Conservation (phyloP, 805 yeast genomes). For the Jamesozyma rosinii region DNA sequence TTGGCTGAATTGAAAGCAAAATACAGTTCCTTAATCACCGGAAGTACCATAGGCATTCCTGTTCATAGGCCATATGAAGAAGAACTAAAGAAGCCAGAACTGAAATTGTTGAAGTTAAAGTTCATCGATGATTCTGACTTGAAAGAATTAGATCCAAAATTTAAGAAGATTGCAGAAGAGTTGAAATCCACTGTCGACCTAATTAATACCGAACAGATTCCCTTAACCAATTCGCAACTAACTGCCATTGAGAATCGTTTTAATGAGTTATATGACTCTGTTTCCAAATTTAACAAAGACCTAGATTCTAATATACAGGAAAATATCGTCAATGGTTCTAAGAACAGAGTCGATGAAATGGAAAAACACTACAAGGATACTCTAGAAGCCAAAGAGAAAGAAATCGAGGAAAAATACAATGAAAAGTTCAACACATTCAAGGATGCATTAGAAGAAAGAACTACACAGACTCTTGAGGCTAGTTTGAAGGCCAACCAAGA, state of each 20-base stretch:
- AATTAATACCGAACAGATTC: slow-evolving; percentile 31
- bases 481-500: slow-evolving; percentile 64
- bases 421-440: slow-evolving; percentile 56
- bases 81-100: background rate
- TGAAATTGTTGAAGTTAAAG: background rate
- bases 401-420: slow-evolving; percentile 49
- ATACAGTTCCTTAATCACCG: slow-evolving; percentile 18
- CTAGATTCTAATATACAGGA: slow-evolving; percentile 11
- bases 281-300: slow-evolving; percentile 11
- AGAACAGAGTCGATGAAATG: slow-evolving; percentile 13
- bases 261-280: slow-evolving; percentile 8
- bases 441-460: slow-evolving; percentile 48
- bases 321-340: slow-evolving; percentile 11
- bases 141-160: slow-evolving; percentile 7
- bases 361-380: slow-evolving; percentile 18
- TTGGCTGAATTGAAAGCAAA: slow-evolving; percentile 19
- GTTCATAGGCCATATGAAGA: slow-evolving; percentile 4
- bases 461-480: slow-evolving; percentile 44
- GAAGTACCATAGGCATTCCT: slow-evolving; percentile 16
- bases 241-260: slow-evolving; percentile 11
- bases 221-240: slow-evolving; percentile 18
- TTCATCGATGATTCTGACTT: background rate
- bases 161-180: slow-evolving; percentile 16
- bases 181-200: slow-evolving; percentile 30
- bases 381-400: slow-evolving; percentile 39